Base-by-base conservation (phyloP, 768 basidiomycete species). In the Leucogyrophana mollusca region DNA sequence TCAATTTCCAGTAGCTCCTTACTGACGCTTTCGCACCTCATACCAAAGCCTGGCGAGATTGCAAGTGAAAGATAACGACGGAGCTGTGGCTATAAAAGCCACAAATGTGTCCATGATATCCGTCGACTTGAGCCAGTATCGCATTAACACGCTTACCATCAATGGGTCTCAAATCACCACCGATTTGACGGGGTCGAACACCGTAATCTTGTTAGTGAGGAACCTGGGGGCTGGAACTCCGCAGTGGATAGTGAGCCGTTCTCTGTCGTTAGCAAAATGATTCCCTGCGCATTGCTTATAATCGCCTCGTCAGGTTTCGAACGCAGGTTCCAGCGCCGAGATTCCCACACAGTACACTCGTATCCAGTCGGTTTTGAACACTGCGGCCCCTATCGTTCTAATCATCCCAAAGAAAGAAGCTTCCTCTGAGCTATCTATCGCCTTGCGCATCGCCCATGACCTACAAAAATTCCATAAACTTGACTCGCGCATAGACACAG, bases 391-490 rank as follows among this genome's bases (percentile, higher is more conserved):
- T 0, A 58, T 93, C 36, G 67, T 67, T 2, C 65, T 94, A 27
- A 72, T 93, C 40, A 64, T 84, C 17, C 73, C 78, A 7, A 61
- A 73, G 9, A 55, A 51, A 13, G 18, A 49, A 4, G 56, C 58
- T 1, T 59, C 54, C 8, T 56, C 59, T n/a, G 73, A 75, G 23
- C 56, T 78, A 8, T 79, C 78, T 0, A 62, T 82, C 3, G 90
- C 87, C 2, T 59, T 75, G 9, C 74, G 91, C 10, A 66, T 94
- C 18, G 81, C 85, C 2, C 80, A 90, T 57, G 77, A 81, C 50
- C 67, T 93, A 14, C 66, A 79, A 24, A 56, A 79, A 0, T 90
- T 85, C 63, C 85, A 90, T 57, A 74, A 78, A 47, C 61, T 94
- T 17, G 90, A 92, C 50, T 61, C 79, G 0, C 75, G 80, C 39